Conservation (phyloP, 1,284 basidiomycete species). For the Sporisorium graminicola region DNA sequence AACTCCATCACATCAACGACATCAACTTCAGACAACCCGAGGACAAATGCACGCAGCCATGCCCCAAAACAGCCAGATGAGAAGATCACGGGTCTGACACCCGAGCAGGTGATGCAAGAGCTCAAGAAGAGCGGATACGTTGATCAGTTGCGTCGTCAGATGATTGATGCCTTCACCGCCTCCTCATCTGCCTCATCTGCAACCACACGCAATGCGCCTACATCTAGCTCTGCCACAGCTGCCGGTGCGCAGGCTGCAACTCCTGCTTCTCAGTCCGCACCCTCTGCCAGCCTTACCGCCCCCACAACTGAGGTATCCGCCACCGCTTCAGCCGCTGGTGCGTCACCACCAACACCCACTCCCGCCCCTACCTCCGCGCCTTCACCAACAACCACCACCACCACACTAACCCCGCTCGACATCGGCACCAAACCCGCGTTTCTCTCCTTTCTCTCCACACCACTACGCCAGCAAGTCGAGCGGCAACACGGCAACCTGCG, state of each 20-base stretch:
- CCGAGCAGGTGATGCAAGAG: conserved; percentile 38
- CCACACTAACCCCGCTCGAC: neutral
- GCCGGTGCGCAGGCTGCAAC: neutral
- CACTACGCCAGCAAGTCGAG: conserved; percentile 20
- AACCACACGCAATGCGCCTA: too few species aligned
- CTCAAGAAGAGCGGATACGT: conserved; percentile 36
- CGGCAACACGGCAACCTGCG: conserved; percentile 25
- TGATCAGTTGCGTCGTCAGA: conserved; percentile 32
- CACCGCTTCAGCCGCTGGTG: neutral
- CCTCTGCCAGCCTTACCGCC: neutral
- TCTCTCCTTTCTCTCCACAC: conserved; percentile 13
- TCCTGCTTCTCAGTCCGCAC: neutral
- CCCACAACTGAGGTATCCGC: neutral
- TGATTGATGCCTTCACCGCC: conserved; percentile 31
- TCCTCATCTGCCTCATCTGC: neutral
- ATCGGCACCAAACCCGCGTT: conserved; percentile 16
- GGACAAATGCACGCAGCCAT: neutral
- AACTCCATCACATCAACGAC: neutral
- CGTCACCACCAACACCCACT: neutral
- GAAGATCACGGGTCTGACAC: conserved; percentile 24
- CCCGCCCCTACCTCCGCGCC: neutral
- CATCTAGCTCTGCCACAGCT: neutral
- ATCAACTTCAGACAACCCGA: neutral
- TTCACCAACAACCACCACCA: neutral
- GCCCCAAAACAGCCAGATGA: neutral